These are phyloP conservation scores for Elsinoe batatas DNA, from an alignment of 2,329 filamentous ascomycete species.

Conservation along the genomic window DNA sequence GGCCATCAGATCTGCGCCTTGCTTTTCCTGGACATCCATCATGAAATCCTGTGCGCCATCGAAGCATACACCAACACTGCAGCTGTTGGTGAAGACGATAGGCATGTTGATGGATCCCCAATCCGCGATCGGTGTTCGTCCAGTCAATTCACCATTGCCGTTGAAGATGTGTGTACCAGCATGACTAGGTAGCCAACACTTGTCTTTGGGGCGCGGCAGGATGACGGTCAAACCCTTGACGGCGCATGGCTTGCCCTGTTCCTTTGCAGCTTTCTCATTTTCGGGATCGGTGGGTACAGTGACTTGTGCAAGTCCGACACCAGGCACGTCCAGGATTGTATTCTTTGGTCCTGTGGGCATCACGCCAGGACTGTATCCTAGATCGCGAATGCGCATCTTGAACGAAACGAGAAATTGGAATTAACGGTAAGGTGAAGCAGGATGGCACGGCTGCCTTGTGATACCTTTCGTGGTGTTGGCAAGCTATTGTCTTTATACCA, in stretches of 20 bases:
- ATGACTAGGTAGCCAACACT: slow-evolving; percentile 33
- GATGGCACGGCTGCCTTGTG: no score
- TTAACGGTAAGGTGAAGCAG: no score
- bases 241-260: slow-evolving; percentile 14
- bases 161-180: slow-evolving; percentile 50
- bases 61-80: slow-evolving; percentile 49
- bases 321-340: slow-evolving; percentile 36
- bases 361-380: slow-evolving; percentile 31
- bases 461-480: not conserved
- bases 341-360: slow-evolving; percentile 33
- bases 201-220: slow-evolving; percentile 31
- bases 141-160: slow-evolving; percentile 54
- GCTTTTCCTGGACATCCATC: slow-evolving; percentile 32
- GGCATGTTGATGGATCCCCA: slow-evolving; percentile 50
- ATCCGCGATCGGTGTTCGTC: slow-evolving; percentile 52
- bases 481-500: not conserved
- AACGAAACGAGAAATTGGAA: not conserved
- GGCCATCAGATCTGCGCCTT: slow-evolving; percentile 22
- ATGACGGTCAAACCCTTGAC: slow-evolving; percentile 38
- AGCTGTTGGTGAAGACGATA: slow-evolving; percentile 50
- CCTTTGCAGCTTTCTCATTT: slow-evolving; percentile 10
- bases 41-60: slow-evolving; percentile 50
- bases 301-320: slow-evolving; percentile 33
- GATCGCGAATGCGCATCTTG: slow-evolving; percentile 25
- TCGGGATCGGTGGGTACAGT: slow-evolving; percentile 26